These are phyloP conservation scores for Talaromyces sp. DNA, from an alignment of 2,329 filamentous ascomycete species.

Conservation along the genomic window DNA sequence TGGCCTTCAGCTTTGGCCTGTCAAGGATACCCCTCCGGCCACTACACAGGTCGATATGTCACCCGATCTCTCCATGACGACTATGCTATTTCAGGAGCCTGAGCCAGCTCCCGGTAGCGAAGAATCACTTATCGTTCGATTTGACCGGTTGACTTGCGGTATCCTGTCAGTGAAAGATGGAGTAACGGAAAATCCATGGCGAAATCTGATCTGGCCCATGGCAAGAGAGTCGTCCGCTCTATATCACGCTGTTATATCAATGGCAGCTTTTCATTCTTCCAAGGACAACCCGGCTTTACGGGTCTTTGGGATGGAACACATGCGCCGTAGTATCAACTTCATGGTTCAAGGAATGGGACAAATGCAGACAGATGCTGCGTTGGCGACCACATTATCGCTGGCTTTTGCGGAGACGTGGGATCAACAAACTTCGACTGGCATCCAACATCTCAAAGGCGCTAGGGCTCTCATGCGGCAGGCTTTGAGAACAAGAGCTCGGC, in stretches of 20 bases:
- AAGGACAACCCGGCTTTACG: conserved; percentile 56
- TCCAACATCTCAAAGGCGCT: conserved; percentile 66
- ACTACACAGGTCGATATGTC: not conserved
- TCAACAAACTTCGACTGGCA: conserved; percentile 64
- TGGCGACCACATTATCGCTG: conserved; percentile 67
- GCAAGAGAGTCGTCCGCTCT: conserved; percentile 62
- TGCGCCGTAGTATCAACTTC: conserved; percentile 60
- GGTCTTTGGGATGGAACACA: conserved; percentile 65
- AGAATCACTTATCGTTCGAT: conserved; percentile 62
- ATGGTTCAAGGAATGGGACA: conserved; percentile 59
- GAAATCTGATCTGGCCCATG: conserved; percentile 67
- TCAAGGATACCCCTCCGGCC: conserved; percentile 25
- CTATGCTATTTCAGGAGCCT: conserved; percentile 45
- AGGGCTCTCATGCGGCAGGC: conserved; percentile 62
- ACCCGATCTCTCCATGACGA: conserved; percentile 14
- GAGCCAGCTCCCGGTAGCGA: conserved; percentile 46
- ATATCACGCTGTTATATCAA: conserved; percentile 65
- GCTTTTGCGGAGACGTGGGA: conserved; percentile 72
- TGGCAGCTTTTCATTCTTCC: conserved; percentile 66
- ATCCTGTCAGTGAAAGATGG: conserved; percentile 70
- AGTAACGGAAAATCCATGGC: conserved; percentile 67
- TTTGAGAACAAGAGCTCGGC: conserved; percentile 43
- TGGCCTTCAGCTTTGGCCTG: conserved; percentile 34
- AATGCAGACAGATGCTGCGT: conserved; percentile 62
- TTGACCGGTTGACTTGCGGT: conserved; percentile 64